Evolutionary conservation across 768 basidiomycete species (phyloP), one percentile per base, ranked within the genome.

Genomic region (Mycena galopus): DNA sequence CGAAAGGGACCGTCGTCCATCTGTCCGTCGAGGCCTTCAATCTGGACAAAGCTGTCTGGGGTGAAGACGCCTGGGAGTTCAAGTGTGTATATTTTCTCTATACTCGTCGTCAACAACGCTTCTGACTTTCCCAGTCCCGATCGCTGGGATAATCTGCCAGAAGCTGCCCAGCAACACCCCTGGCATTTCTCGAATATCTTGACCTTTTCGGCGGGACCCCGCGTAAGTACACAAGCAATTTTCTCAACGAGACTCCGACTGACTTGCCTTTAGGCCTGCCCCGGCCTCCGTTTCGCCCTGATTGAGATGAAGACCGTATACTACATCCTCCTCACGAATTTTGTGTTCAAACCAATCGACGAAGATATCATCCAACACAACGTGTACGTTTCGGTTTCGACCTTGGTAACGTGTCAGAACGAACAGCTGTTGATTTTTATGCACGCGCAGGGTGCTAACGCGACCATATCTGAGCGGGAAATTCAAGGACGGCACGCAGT

Each of bases 301-400:
- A 93, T 95, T 65, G 94, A 96, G 83, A 91, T 94, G 74, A 96
- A 96, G 82, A 86, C 88, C 0, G 91, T 96, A 78, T 77, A 94
- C 11, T 94, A 90, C 76, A 86, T 91, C 60, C 85, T 96, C 25
- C 74, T 96, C 51, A 90, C 90, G 16, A 87, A 88, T 76, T 96
- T 94, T 75, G 84, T 81, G 8, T 95, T 92, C 76, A 72, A 78
- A n/a, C 78, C 85, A 67, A 88, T 90, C 2, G 83, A 82, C n/a
- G 85, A 87, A 17, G 85, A 85, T 70, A 88, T 93, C 17, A 79
- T 84, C 67, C 89, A 88, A 75, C 86, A 87, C 27, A 93, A 93
- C 77, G 89, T 90, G 92, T 93, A 83, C 77, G 91, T 81, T 10
- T 61, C 35, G 42, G 50, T n/a, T n/a, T 25, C 4, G 7, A 17